Evolutionary conservation across 73 alveolate genomes (phyloP).

Genomic region (Stentor roeselii): DNA sequence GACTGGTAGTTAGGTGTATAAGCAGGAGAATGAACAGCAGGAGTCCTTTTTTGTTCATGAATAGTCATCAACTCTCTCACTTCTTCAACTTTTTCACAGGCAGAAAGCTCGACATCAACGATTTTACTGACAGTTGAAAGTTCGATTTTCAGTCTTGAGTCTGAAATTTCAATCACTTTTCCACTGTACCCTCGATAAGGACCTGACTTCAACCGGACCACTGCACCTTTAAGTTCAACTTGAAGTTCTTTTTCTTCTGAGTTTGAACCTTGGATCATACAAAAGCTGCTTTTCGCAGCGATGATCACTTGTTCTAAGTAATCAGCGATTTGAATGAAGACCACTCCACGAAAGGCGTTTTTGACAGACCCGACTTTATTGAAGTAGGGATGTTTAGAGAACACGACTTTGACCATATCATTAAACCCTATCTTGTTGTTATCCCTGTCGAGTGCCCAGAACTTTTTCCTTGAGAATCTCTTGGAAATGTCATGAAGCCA

Average conservation of each 20-base stretch:
- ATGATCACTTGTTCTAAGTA: constrained; percentile 66
- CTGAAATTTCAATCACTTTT: constrained; percentile 26
- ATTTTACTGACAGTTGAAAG: neutral
- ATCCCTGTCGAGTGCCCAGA: constrained; percentile 63
- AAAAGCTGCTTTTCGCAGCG: constrained; percentile 54
- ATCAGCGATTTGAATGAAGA: constrained; percentile 73
- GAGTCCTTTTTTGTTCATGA: neutral
- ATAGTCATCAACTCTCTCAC: neutral
- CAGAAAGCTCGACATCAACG: neutral
- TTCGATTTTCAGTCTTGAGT: neutral
- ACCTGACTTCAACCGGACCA: constrained; percentile 64
- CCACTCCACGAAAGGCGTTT: constrained; percentile 50
- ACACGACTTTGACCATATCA: constrained; percentile 65
- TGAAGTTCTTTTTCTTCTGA: constrained; percentile 53
- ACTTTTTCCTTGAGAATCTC: constrained; percentile 42
- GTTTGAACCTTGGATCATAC: constrained; percentile 30
- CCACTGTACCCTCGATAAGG: constrained; percentile 85
- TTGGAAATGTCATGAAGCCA: constrained; percentile 59
- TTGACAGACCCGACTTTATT: constrained; percentile 72
- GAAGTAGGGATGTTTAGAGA: constrained; percentile 52
- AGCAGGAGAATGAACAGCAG: constrained; percentile 22
- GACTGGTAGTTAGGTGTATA: too few relatives aligned
- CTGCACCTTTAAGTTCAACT: constrained; percentile 52
- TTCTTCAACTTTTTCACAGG: neutral
- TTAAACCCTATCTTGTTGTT: constrained; percentile 66